phyloP scores from a whole-genome alignment of 768 basidiomycete species.

The Phanerodontia chrysosporium region DNA sequence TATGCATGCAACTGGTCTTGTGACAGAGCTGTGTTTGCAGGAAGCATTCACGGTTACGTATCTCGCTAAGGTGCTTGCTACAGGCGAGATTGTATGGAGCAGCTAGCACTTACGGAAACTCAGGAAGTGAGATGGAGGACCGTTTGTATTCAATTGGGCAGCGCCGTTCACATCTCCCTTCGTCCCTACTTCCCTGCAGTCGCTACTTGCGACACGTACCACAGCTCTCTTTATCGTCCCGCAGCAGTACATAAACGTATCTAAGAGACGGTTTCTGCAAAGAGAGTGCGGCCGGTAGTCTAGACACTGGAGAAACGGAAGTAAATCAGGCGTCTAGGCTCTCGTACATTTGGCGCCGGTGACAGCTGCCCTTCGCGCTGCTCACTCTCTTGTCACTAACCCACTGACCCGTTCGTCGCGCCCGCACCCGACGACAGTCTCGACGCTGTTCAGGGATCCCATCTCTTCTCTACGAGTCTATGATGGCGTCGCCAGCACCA shows the following conservation, averaged over 20 bases:
- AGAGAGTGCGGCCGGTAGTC: not conserved
- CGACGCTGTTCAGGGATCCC: not conserved
- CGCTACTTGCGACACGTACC: no score
- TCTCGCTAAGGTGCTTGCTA: no score
- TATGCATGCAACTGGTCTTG: no score
- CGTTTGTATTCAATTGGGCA: no score
- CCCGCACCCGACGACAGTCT: not conserved
- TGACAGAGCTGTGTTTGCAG: no score
- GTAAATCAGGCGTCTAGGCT: not conserved
- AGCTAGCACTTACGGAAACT: no score
- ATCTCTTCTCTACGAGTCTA: not conserved
- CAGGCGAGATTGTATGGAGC: no score
- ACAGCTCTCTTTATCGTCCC: no score
- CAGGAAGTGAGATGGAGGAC: no score
- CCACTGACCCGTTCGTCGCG: not conserved
- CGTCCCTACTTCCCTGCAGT: no score
- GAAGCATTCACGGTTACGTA: no score
- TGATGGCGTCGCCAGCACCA: slow-evolving; percentile 13
- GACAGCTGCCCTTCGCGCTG: not conserved
- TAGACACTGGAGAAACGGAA: not conserved
- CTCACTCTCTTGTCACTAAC: not conserved
- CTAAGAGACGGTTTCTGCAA: slow-evolving; percentile 1
- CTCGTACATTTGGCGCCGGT: not conserved
- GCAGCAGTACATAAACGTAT: not conserved
- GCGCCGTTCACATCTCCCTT: no score